phyloP scores from a whole-genome alignment of 352 stramenopile species.

The Phytopythium ostracodes region DNA sequence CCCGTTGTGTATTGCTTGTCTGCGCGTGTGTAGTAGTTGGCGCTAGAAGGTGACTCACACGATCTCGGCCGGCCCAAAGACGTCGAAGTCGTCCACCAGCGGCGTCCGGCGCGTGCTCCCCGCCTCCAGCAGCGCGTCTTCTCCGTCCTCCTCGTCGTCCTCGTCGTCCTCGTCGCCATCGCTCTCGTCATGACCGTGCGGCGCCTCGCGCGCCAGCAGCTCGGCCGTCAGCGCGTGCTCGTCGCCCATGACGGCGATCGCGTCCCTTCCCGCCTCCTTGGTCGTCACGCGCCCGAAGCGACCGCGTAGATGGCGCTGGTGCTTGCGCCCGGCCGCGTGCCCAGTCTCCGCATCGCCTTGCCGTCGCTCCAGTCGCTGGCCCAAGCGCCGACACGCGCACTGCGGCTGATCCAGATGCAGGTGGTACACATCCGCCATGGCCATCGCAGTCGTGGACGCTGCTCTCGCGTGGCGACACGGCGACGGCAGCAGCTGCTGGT shows the following conservation, averaged over 20 bases:
- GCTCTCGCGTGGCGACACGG: not conserved
- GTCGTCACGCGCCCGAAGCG: not conserved
- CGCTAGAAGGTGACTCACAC: not conserved
- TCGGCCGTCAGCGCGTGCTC: constrained; percentile 2
- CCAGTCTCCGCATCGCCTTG: not conserved
- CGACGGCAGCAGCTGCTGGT: not conserved
- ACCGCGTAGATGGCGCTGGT: not conserved
- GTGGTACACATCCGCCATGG: not conserved
- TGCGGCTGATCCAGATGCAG: not conserved
- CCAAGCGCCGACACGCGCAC: constrained; percentile 3
- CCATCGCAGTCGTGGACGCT: not conserved
- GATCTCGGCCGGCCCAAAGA: not conserved
- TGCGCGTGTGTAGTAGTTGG: no score
- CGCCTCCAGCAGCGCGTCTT: not conserved
- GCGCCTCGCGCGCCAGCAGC: constrained; percentile 1
- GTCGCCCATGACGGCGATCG: not conserved
- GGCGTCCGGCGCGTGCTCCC: no score
- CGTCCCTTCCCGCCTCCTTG: not conserved
- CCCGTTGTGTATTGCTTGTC: no score
- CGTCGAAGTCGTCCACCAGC: no score
- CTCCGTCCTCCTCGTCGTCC: not conserved
- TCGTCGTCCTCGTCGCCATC: not conserved
- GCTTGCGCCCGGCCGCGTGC: not conserved
- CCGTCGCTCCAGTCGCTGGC: not conserved
- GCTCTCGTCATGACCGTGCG: not conserved